phyloP scores from a whole-genome alignment of 1,284 basidiomycete genomes.

The Apiotrichum brassicae region DNA sequence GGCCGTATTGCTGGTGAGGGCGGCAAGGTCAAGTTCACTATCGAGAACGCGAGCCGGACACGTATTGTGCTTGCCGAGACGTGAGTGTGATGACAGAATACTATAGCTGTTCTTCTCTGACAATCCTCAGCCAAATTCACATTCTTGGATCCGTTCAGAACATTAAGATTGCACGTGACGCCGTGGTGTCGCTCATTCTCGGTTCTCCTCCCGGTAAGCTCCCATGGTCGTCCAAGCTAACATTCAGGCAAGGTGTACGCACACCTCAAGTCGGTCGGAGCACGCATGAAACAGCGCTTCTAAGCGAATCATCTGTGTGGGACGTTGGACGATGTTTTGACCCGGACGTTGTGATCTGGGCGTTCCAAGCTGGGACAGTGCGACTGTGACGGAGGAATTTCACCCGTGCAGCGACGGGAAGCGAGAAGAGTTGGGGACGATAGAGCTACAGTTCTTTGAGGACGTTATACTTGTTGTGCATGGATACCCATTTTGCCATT shows the following conservation, averaged over 20 bases:
- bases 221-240: background rate
- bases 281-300: constrained; percentile 80
- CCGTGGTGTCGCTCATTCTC: constrained; percentile 88
- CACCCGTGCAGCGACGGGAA: too few species aligned
- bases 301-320: too few species aligned
- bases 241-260: constrained; percentile 76
- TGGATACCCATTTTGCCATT: constrained; percentile 15
- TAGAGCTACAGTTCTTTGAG: background rate
- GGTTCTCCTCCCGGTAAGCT: constrained; percentile 78
- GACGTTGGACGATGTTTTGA: background rate
- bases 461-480: constrained; percentile 16
- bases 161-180: constrained; percentile 94
- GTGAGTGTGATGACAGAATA: too few species aligned
- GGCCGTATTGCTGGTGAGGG: constrained; percentile 96
- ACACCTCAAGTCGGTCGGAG: constrained; percentile 80
- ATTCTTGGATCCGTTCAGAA: constrained; percentile 60
- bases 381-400: too few species aligned
- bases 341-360: too few species aligned
- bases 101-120: background rate
- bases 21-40: constrained; percentile 96
- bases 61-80: constrained; percentile 95
- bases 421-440: too few species aligned
- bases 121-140: constrained; percentile 49
- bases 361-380: too few species aligned
- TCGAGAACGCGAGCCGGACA: constrained; percentile 93